A percentile compares a stretch with the other conserved stretches of the same genome.
Conservation (phyloP, 2,329 filamentous ascomycete genomes). For the Clarireedia sp. region DNA sequence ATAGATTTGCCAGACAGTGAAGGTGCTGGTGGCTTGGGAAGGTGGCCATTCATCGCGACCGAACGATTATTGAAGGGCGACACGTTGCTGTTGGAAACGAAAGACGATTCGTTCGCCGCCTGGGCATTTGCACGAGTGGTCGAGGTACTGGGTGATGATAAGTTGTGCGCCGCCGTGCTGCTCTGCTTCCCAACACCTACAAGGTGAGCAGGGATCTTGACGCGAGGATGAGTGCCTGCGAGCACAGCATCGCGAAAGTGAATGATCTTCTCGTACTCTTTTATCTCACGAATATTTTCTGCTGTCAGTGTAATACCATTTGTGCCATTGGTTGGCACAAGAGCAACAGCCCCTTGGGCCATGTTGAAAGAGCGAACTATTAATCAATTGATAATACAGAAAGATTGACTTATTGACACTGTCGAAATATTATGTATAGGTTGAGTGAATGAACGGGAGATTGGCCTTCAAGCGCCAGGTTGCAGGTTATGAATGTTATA, state of each 20-base stretch:
- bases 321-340: slow-evolving; percentile 22
- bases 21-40: slow-evolving; percentile 6
- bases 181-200: slow-evolving; percentile 26
- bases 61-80: slow-evolving; percentile 24
- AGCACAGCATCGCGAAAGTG: slow-evolving; percentile 73
- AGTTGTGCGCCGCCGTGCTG: slow-evolving; percentile 16
- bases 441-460: neutral
- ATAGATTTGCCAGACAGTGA: slow-evolving; percentile 31
- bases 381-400: slow-evolving; percentile 13
- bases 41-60: slow-evolving; percentile 27
- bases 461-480: neutral
- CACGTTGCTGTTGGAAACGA: slow-evolving; percentile 13
- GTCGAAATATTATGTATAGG: neutral
- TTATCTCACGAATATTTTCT: slow-evolving; percentile 48
- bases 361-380: slow-evolving; percentile 19
- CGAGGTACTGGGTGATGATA: slow-evolving; percentile 20
- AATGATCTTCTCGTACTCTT: slow-evolving; percentile 73
- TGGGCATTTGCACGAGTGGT: slow-evolving; percentile 18
- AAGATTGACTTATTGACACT: neutral
- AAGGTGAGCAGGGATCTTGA: slow-evolving; percentile 45
- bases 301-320: slow-evolving; percentile 32
- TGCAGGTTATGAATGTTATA: neutral
- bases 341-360: slow-evolving; percentile 33
- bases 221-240: slow-evolving; percentile 62
- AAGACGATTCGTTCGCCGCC: slow-evolving; percentile 18